phyloP scores from a whole-genome alignment of 306 rosid genomes.

The Oxytropis ochrocephala region DNA sequence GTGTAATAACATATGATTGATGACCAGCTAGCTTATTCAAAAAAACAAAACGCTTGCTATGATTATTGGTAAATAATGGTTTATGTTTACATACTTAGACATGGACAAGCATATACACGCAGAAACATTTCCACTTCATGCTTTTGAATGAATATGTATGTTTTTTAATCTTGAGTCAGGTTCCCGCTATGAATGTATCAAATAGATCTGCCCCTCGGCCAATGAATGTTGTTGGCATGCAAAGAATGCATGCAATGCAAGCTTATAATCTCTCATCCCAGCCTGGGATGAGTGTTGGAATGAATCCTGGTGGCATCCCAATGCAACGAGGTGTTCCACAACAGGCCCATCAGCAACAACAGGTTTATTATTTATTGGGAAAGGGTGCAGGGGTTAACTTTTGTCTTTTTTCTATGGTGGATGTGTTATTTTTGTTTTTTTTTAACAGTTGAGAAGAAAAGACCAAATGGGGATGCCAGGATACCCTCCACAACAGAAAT shows the following conservation, averaged over 20 bases:
- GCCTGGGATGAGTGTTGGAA: conserved; percentile 71
- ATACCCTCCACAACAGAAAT: conserved; percentile 75
- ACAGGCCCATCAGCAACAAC: conserved; percentile 86
- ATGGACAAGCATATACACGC: background rate
- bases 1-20: background rate
- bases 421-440: conserved; percentile 15
- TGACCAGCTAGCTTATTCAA: background rate
- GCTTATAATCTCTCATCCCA: conserved; percentile 77
- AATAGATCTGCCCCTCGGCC: conserved; percentile 68
- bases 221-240: conserved; percentile 60
- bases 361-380: conserved; percentile 38
- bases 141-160: background rate
- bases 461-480: conserved; percentile 66
- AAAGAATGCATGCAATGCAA: conserved; percentile 68
- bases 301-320: conserved; percentile 83
- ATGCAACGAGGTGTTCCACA: conserved; percentile 88
- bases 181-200: conserved; percentile 57
- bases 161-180: conserved; percentile 42
- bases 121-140: conserved; percentile 3
- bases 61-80: conserved; percentile 1
- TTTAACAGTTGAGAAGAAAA: conserved; percentile 70
- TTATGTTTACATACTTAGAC: background rate
- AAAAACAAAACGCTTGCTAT: background rate
- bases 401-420: background rate
- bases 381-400: background rate